Conservation (phyloP, 1,284 basidiomycete genomes). For the Dichomitus squalens region DNA sequence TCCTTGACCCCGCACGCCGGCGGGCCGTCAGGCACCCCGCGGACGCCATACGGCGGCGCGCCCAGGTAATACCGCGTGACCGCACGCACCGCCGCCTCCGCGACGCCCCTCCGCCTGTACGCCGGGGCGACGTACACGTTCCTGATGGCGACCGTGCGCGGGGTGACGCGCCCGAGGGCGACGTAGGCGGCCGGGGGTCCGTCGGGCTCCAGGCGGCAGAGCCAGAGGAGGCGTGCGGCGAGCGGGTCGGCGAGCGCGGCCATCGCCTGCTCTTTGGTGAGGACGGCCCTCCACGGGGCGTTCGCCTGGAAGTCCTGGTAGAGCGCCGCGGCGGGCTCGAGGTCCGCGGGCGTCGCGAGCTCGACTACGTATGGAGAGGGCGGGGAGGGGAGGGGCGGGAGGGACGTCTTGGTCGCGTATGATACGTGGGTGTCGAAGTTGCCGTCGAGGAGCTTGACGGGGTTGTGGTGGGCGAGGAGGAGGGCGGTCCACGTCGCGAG, state of each 20-base stretch:
- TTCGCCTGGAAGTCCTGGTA: constrained; percentile 5
- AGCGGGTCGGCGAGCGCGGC: neutral
- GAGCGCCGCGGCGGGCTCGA: constrained; percentile 1
- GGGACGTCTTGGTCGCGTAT: constrained; percentile 21
- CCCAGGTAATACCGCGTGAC: constrained; percentile 28
- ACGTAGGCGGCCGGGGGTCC: constrained; percentile 19
- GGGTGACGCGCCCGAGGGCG: constrained; percentile 19
- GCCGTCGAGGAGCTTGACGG: constrained; percentile 5
- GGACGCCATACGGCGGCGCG: constrained; percentile 18
- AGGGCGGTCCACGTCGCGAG: constrained; percentile 16
- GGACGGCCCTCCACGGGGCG: neutral
- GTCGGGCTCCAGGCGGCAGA: constrained; percentile 16
- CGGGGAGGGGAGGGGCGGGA: constrained; percentile 13
- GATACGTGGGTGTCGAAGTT: constrained; percentile 3
- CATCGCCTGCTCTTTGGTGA: neutral
- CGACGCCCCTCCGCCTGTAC: constrained; percentile 27
- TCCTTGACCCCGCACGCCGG: constrained; percentile 17
- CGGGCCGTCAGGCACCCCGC: constrained; percentile 12
- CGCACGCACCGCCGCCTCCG: constrained; percentile 24
- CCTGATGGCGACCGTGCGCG: constrained; percentile 27
- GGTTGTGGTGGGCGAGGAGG: constrained; percentile 8
- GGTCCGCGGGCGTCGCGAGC: neutral
- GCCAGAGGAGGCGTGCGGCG: constrained; percentile 18
- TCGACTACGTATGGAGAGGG: neutral
- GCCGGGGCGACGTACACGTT: constrained; percentile 26